Conservation (phyloP, 495 filamentous ascomycete genomes). For the Daldinia childiae region DNA sequence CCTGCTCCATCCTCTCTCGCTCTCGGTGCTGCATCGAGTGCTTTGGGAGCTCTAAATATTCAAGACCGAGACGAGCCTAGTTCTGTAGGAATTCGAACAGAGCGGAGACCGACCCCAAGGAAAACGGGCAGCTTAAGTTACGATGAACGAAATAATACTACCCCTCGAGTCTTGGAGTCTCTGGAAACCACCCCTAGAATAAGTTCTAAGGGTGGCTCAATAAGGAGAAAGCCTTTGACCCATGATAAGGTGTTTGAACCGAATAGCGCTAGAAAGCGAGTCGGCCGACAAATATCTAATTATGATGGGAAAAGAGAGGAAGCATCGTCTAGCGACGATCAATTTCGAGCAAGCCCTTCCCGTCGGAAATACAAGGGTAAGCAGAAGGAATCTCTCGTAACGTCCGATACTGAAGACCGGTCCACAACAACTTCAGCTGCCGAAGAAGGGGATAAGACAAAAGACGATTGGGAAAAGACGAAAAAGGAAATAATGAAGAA, state of each 20-base stretch:
- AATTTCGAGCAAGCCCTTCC: slow-evolving; percentile 17
- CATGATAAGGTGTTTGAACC: slow-evolving; percentile 33
- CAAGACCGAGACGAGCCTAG: slow-evolving; percentile 41
- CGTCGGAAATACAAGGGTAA: slow-evolving; percentile 38
- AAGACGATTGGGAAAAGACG: slow-evolving; percentile 61
- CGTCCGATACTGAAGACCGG: slow-evolving; percentile 39
- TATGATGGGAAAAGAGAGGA: slow-evolving; percentile 26
- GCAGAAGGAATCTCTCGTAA: slow-evolving; percentile 31
- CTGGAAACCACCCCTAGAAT: slow-evolving; percentile 17
- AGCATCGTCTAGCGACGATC: slow-evolving; percentile 33
- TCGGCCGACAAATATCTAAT: slow-evolving; percentile 18
- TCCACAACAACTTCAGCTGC: slow-evolving; percentile 47
- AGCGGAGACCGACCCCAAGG: slow-evolving; percentile 26
- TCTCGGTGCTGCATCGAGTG: slow-evolving; percentile 59
- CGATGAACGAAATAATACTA: slow-evolving; percentile 24
- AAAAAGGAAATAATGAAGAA: slow-evolving; percentile 71
- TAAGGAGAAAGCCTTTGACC: slow-evolving; percentile 30
- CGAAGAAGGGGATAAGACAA: slow-evolving; percentile 50
- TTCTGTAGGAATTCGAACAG: slow-evolving; percentile 13
- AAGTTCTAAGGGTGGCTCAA: slow-evolving; percentile 7
- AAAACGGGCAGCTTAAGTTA: slow-evolving; percentile 11
- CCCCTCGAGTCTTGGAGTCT: slow-evolving; percentile 18
- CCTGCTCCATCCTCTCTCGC: slow-evolving; percentile 50
- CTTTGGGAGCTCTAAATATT: slow-evolving; percentile 49
- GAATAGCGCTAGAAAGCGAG: slow-evolving; percentile 35